These are phyloP conservation scores for Curvularia verruculosa DNA, from an alignment of 2,329 filamentous ascomycete species.

Conservation along the genomic window DNA sequence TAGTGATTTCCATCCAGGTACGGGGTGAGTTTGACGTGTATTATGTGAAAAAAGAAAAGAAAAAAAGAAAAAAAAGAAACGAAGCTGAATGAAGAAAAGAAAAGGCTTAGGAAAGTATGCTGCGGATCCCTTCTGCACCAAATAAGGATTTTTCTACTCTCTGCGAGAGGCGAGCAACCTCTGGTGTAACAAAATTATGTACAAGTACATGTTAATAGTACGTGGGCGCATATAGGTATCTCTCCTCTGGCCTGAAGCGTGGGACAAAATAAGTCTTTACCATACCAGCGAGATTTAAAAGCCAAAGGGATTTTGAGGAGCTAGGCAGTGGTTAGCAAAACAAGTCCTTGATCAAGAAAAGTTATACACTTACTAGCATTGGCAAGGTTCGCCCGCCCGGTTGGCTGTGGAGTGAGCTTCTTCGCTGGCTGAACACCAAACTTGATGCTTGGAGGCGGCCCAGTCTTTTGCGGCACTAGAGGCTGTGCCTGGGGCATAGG, in stretches of 20 bases:
- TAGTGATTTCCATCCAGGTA: neutral
- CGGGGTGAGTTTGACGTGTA: neutral
- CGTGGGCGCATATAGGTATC: neutral
- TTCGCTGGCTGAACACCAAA: slow-evolving; percentile 81
- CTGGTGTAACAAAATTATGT: slow-evolving; percentile 10
- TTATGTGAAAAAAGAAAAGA: neutral
- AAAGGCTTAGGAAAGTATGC: neutral
- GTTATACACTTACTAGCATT: slow-evolving; percentile 88
- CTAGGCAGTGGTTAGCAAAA: slow-evolving; percentile 53
- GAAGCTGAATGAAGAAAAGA: neutral
- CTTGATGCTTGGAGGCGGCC: slow-evolving; percentile 82
- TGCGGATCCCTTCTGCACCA: neutral
- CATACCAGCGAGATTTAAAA: slow-evolving; percentile 55
- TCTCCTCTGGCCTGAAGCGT: neutral
- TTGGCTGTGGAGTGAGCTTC: slow-evolving; percentile 83
- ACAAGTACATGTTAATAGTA: slow-evolving; percentile 21
- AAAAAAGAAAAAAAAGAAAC: too few relatives aligned
- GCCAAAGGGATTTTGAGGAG: slow-evolving; percentile 73
- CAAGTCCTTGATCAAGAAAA: neutral
- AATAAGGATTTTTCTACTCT: neutral
- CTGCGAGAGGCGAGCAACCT: neutral
- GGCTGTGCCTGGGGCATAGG: slow-evolving; percentile 66
- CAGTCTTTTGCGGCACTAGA: slow-evolving; percentile 78
- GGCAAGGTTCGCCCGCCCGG: slow-evolving; percentile 87
- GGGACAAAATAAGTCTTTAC: neutral